Percentiles rank a stretch among this genome's conserved stretches.
Evolutionary conservation across 2,329 filamentous ascomycete genomes (phyloP).

Genomic region (Leptographium radiaticola): DNA sequence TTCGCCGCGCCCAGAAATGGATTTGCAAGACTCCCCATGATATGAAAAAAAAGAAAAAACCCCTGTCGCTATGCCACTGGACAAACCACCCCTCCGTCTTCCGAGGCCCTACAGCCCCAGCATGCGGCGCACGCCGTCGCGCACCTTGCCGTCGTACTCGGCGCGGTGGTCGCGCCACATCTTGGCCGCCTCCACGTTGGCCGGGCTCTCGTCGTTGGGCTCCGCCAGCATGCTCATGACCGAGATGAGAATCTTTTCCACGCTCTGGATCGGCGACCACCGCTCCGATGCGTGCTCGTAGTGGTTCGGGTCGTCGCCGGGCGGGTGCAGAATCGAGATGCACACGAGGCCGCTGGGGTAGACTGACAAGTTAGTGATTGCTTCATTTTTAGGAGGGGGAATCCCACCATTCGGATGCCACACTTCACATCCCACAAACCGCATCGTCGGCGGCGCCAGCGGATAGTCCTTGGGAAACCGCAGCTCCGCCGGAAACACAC

Average conservation of each 20-base stretch:
- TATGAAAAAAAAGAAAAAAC: not conserved
- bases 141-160: constrained; percentile 79
- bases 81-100: no score
- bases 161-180: constrained; percentile 80
- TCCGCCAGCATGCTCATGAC: constrained; percentile 98
- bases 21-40: not conserved
- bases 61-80: not conserved
- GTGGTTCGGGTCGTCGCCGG: constrained; percentile 94
- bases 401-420: constrained; percentile 98
- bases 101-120: constrained; percentile 56
- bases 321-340: constrained; percentile 95
- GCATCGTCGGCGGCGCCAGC: constrained; percentile 91
- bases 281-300: constrained; percentile 94
- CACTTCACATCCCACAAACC: constrained; percentile 71
- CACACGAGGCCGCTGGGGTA: constrained; percentile 88
- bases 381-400: no score
- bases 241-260: constrained; percentile 92
- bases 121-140: constrained; percentile 66
- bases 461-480: constrained; percentile 95
- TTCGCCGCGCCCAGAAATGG: not conserved
- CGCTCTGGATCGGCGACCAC: constrained; percentile 93
- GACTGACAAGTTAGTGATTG: constrained; percentile 37
- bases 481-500: constrained; percentile 88
- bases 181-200: constrained; percentile 90
- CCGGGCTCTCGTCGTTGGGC: constrained; percentile 92